Percentiles rank a stretch among this genome's conserved stretches.
phyloP scores from a whole-genome alignment of 2,329 filamentous ascomycete species.

The Epichloe elymi region DNA sequence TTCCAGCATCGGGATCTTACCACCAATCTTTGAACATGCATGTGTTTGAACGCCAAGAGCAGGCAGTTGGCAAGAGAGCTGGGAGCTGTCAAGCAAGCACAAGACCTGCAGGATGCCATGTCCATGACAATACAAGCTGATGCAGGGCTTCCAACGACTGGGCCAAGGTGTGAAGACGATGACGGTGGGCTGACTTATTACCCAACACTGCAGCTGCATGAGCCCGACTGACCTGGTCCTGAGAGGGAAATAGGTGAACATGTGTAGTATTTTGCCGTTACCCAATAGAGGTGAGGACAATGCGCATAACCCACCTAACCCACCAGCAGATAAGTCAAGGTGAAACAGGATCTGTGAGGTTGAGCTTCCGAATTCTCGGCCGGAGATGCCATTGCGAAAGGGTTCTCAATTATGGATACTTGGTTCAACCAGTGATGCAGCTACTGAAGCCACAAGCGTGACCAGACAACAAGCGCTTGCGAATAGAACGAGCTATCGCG shows the following conservation, averaged over 20 bases:
- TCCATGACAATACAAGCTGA: neutral
- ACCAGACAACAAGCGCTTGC: neutral
- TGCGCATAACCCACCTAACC: too few relatives aligned
- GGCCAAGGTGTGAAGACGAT: neutral
- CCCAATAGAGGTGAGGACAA: slow-evolving; percentile 2
- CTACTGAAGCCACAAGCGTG: slow-evolving; percentile 3
- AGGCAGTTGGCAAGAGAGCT: neutral
- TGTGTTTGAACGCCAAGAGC: neutral
- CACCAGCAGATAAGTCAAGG: neutral
- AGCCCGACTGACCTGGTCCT: slow-evolving; percentile 9
- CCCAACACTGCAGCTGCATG: slow-evolving; percentile 7
- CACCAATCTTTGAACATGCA: neutral
- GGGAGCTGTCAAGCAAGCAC: neutral
- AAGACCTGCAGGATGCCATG: neutral
- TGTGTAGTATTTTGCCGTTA: slow-evolving; percentile 1
- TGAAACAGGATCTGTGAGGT: neutral
- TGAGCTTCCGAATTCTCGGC: neutral
- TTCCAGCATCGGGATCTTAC: neutral
- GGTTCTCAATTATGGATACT: neutral
- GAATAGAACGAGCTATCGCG: neutral
- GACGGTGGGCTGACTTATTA: neutral
- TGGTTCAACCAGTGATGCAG: neutral
- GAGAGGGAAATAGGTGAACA: slow-evolving; percentile 4
- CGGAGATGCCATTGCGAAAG: neutral
- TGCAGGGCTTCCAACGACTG: neutral